These are phyloP conservation scores for Talaromyces thailandensis DNA, from an alignment of 495 filamentous ascomycete species.

Conservation along the genomic window DNA sequence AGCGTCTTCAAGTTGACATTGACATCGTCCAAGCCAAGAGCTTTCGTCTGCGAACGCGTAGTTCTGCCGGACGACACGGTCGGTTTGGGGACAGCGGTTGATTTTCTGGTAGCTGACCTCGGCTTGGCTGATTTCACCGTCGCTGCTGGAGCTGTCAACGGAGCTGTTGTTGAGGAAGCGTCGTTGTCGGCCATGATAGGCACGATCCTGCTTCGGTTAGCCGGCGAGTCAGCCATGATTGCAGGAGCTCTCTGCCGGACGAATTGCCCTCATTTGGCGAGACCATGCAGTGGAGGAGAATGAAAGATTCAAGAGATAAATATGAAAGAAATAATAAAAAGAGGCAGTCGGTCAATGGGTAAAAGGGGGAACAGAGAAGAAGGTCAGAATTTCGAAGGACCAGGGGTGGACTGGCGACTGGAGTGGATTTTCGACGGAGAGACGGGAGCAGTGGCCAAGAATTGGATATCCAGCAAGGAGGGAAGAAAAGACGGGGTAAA, in stretches of 20 bases:
- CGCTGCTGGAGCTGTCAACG: neutral
- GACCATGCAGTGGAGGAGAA: conserved; percentile 2
- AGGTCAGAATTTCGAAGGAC: neutral
- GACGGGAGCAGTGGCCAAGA: neutral
- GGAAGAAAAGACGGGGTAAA: neutral
- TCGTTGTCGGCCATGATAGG: conserved; percentile 31
- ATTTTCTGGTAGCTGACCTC: conserved; percentile 4
- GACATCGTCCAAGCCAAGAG: conserved; percentile 1
- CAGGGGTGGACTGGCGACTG: neutral
- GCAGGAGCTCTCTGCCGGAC: conserved; percentile 21
- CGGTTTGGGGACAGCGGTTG: conserved; percentile 12
- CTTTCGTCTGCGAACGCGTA: conserved; percentile 1
- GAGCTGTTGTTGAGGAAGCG: conserved; percentile 10
- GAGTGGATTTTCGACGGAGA: neutral
- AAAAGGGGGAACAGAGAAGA: conserved; percentile 3
- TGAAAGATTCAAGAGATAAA: conserved; percentile 5
- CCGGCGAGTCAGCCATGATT: conserved; percentile 33
- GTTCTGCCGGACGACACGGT: neutral
- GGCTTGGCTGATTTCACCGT: conserved; percentile 4
- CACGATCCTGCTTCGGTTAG: conserved; percentile 40
- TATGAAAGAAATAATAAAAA: conserved; percentile 10
- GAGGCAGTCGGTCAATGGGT: neutral
- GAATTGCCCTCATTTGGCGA: conserved; percentile 31
- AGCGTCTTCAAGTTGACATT: conserved; percentile 29
- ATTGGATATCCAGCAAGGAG: neutral